These are phyloP conservation scores for Deinandra increscens DNA, from an alignment of 129 eudicot species.

Conservation along the genomic window DNA sequence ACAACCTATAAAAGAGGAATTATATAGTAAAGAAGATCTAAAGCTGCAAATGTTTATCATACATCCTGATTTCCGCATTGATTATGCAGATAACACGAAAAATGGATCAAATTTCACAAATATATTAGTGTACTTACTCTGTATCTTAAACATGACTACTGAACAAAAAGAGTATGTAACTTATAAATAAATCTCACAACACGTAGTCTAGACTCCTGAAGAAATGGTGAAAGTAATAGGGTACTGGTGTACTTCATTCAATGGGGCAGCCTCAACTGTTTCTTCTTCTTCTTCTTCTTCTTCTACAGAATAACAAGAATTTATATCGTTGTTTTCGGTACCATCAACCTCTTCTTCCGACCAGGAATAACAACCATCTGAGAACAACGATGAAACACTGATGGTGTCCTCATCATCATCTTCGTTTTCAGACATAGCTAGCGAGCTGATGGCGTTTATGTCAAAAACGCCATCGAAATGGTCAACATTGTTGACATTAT, in stretches of 20 bases:
- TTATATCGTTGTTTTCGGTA: conserved; percentile 3
- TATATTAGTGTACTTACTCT: conserved; percentile 13
- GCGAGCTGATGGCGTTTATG: conserved; percentile 34
- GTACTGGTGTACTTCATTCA: conserved; percentile 35
- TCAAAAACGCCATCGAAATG: conserved; percentile 29
- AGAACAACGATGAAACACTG: conserved; percentile 33
- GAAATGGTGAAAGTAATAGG: conserved; percentile 40
- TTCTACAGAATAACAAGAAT: conserved; percentile 29
- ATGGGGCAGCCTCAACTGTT: too few relatives aligned
- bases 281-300: too few relatives aligned
- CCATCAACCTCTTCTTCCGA: conserved; percentile 37
- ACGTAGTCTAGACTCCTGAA: conserved; percentile 32
- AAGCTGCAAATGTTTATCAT: conserved; percentile 4
- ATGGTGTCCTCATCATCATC: conserved; percentile 40
- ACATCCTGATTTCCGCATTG: conserved; percentile 8
- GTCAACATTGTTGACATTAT: conserved; percentile 18
- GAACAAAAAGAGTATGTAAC: conserved; percentile 5
- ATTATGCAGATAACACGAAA: conserved; percentile 20
- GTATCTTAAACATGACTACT: conserved; percentile 17
- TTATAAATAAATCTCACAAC: background rate
- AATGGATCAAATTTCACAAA: conserved; percentile 28
- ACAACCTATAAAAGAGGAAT: background rate
- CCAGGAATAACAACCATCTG: conserved; percentile 36
- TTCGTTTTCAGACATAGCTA: conserved; percentile 32
- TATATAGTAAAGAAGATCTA: conserved; percentile 8